These are phyloP conservation scores for Delphinella strobiligena DNA, from an alignment of 2,329 filamentous ascomycete genomes.

Conservation along the genomic window DNA sequence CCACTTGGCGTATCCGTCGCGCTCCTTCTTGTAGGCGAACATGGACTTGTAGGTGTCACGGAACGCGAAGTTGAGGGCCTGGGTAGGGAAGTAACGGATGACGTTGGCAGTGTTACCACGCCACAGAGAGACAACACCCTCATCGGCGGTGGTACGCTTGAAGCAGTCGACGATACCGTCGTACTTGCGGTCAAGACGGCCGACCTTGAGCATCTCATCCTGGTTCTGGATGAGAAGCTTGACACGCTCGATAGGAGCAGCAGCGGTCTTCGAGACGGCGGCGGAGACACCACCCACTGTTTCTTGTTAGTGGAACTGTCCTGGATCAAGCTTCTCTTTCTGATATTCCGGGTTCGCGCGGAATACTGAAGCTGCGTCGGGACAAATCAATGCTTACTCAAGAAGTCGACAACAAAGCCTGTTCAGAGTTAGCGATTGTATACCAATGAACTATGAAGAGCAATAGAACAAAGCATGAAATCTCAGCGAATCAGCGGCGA, in stretches of 20 bases:
- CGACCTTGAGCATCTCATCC: constrained; percentile 99
- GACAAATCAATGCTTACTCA: constrained; percentile 63
- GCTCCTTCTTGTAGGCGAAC: constrained; percentile 99
- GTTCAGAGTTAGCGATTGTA: neutral
- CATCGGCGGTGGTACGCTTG: constrained; percentile 73
- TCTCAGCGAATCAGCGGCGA: neutral
- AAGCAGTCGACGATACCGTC: constrained; percentile 91
- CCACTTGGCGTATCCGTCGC: constrained; percentile 97
- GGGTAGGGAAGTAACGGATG: constrained; percentile 99
- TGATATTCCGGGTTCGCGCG: neutral
- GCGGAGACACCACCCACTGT: constrained; percentile 99
- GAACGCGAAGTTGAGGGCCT: constrained; percentile 99
- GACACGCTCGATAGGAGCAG: constrained; percentile 99
- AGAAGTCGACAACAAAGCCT: constrained; percentile 93
- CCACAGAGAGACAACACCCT: constrained; percentile 95
- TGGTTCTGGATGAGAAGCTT: constrained; percentile 99
- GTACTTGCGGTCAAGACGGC: constrained; percentile 98
- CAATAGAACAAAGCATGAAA: too few relatives aligned
- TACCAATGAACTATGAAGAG: neutral
- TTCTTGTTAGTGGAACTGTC: constrained; percentile 18
- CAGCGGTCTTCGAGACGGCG: constrained; percentile 99
- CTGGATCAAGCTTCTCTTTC: constrained; percentile 10
- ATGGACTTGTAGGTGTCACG: constrained; percentile 99
- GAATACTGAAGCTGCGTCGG: neutral
- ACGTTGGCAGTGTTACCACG: constrained; percentile 99